These are phyloP conservation scores for Jamesozyma hellenica DNA, from an alignment of 805 yeast species.

Conservation along the genomic window DNA sequence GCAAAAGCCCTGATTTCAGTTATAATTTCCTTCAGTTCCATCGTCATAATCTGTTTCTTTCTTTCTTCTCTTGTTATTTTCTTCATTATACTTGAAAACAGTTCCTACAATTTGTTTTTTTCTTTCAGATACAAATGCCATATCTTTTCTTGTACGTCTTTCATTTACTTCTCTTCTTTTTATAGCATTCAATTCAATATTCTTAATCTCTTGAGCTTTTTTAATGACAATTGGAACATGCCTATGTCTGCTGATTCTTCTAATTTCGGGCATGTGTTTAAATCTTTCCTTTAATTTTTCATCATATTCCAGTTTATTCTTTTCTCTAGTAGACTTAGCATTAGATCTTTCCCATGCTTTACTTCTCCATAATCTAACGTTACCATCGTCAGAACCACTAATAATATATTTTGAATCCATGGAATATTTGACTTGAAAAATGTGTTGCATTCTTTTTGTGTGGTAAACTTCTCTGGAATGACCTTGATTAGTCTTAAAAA, in stretches of 20 bases:
- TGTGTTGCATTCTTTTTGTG: constrained; percentile 95
- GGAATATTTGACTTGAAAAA: constrained; percentile 71
- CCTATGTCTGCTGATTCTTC: constrained; percentile 81
- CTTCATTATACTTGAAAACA: constrained; percentile 47
- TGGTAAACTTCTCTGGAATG: constrained; percentile 94
- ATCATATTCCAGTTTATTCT: constrained; percentile 80
- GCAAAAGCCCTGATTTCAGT: no score
- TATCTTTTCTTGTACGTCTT: constrained; percentile 62
- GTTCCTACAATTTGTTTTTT: constrained; percentile 80
- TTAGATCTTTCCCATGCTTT: constrained; percentile 75
- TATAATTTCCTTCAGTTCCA: constrained; percentile 3
- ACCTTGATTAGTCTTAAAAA: constrained; percentile 66
- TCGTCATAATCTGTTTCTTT: constrained; percentile 6
- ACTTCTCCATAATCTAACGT: constrained; percentile 87
- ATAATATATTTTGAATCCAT: constrained; percentile 83
- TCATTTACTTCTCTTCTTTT: constrained; percentile 78
- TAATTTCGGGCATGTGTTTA: constrained; percentile 93
- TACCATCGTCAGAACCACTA: constrained; percentile 93
- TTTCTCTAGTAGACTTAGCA: constrained; percentile 69
- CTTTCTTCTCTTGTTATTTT: constrained; percentile 8
- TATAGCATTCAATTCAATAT: constrained; percentile 57
- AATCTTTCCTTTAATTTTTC: constrained; percentile 84
- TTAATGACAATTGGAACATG: constrained; percentile 82
- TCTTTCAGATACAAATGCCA: constrained; percentile 59
- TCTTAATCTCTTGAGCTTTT: constrained; percentile 81